Percentiles rank a stretch among this genome's conserved stretches.
phyloP scores from a whole-genome alignment of 176 grass and related monocot species.

The Guadua angustifolia region DNA sequence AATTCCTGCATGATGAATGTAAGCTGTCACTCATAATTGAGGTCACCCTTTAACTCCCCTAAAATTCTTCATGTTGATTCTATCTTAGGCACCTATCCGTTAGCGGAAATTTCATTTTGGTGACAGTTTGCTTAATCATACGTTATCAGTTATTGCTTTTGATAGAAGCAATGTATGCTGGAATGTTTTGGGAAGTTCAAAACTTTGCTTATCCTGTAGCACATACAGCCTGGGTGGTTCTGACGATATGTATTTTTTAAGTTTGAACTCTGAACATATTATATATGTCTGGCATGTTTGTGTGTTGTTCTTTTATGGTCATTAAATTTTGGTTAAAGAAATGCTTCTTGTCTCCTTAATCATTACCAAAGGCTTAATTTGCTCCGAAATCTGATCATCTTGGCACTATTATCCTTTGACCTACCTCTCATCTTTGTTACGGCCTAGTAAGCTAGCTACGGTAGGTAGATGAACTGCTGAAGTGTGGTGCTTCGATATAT shows the following conservation, averaged over 20 bases:
- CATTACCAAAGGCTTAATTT: slow-evolving; percentile 23
- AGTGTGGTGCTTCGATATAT: neutral
- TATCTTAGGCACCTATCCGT: slow-evolving; percentile 13
- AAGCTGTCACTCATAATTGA: slow-evolving; percentile 32
- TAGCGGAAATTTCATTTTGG: neutral
- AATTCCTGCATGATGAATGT: slow-evolving; percentile 99
- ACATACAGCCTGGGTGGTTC: slow-evolving; percentile 31
- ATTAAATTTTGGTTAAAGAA: slow-evolving; percentile 35
- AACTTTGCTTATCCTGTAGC: neutral
- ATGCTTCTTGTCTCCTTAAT: slow-evolving; percentile 44
- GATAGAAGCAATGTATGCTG: neutral
- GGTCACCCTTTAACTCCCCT: neutral
- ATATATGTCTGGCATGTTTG: slow-evolving; percentile 33
- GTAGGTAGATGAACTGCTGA: slow-evolving; percentile 19
- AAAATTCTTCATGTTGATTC: neutral
- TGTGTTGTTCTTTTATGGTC: neutral
- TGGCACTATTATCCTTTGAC: slow-evolving; percentile 5
- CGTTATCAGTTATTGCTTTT: neutral
- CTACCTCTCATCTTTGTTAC: neutral
- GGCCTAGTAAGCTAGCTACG: neutral
- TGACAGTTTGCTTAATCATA: neutral
- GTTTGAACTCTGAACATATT: slow-evolving; percentile 24
- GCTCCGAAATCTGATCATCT: neutral
- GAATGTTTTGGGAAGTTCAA: neutral
- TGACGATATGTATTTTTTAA: slow-evolving; percentile 41